Conservation (phyloP, 371 early-diverging fungal species). For the Syncephalastrum contaminatum region DNA sequence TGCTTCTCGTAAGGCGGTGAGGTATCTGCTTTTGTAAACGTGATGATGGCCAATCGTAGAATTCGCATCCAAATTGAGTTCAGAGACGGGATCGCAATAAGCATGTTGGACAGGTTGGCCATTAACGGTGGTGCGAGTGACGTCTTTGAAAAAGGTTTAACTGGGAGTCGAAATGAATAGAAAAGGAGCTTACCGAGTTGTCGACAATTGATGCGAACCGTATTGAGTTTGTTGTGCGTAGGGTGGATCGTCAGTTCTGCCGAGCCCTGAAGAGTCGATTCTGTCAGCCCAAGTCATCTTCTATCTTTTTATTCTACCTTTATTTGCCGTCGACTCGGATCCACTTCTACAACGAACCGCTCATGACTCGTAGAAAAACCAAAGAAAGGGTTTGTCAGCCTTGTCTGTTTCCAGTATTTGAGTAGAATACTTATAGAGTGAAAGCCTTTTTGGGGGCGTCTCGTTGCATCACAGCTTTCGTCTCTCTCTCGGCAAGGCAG, state of each 20-base stretch:
- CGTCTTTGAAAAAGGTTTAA: constrained; percentile 33
- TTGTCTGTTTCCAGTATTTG: not conserved
- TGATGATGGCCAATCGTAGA: constrained; percentile 60
- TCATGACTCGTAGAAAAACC: constrained; percentile 47
- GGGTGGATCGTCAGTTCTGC: constrained; percentile 63
- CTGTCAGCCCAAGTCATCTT: constrained; percentile 59
- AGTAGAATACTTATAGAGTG: constrained; percentile 46
- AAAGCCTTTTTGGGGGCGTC: constrained; percentile 38
- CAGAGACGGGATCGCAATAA: constrained; percentile 53
- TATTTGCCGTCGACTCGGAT: constrained; percentile 42
- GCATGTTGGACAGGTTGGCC: constrained; percentile 49
- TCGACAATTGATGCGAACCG: constrained; percentile 58
- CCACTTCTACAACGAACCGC: constrained; percentile 54
- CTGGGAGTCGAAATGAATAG: not conserved
- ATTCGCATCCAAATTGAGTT: constrained; percentile 42
- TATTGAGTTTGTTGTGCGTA: constrained; percentile 31
- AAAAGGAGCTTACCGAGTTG: constrained; percentile 46
- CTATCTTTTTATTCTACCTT: constrained; percentile 24
- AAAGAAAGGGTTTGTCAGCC: constrained; percentile 9
- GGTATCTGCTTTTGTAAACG: constrained; percentile 58
- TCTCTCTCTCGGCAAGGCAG: no score
- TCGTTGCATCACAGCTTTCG: constrained; percentile 28
- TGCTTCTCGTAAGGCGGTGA: constrained; percentile 55
- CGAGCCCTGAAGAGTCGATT: constrained; percentile 55
- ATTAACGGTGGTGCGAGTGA: constrained; percentile 59